Evolutionary conservation across 768 basidiomycete species (phyloP).

Genomic region (Cantharellus anzutake): DNA sequence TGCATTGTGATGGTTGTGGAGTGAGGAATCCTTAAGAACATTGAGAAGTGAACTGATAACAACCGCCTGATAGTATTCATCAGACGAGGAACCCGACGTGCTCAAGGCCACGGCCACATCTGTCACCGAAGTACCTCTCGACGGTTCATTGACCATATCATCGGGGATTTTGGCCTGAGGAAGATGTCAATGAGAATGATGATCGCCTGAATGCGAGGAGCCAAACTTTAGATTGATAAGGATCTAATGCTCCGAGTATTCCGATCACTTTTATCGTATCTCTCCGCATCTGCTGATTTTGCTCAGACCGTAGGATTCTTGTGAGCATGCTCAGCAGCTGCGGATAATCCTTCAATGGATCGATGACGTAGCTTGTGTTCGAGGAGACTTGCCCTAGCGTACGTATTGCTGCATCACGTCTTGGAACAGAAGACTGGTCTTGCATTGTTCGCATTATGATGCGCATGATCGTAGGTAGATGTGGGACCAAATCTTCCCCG

Average conservation of each 20-base stretch:
- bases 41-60: constrained; percentile 76
- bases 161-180: constrained; percentile 25
- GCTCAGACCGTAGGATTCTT: constrained; percentile 69
- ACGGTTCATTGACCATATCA: constrained; percentile 45
- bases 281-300: constrained; percentile 45
- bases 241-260: constrained; percentile 89
- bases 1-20: constrained; percentile 72
- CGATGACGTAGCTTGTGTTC: constrained; percentile 86
- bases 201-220: neutral
- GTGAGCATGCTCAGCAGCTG: constrained; percentile 74
- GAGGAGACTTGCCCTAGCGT: constrained; percentile 92
- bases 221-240: constrained; percentile 78
- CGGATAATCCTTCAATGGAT: constrained; percentile 79
- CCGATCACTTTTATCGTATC: constrained; percentile 93
- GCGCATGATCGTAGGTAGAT: constrained; percentile 75
- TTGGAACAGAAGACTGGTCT: constrained; percentile 62
- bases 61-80: constrained; percentile 95
- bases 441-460: constrained; percentile 76
- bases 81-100: constrained; percentile 35
- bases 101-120: constrained; percentile 23
- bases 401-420: constrained; percentile 84
- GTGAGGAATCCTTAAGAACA: constrained; percentile 75
- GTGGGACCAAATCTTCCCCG: constrained; percentile 72
- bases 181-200: constrained; percentile 10
- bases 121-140: constrained; percentile 20